phyloP scores from a whole-genome alignment of 1,139 yeast genomes.

The Candida sp. region DNA sequence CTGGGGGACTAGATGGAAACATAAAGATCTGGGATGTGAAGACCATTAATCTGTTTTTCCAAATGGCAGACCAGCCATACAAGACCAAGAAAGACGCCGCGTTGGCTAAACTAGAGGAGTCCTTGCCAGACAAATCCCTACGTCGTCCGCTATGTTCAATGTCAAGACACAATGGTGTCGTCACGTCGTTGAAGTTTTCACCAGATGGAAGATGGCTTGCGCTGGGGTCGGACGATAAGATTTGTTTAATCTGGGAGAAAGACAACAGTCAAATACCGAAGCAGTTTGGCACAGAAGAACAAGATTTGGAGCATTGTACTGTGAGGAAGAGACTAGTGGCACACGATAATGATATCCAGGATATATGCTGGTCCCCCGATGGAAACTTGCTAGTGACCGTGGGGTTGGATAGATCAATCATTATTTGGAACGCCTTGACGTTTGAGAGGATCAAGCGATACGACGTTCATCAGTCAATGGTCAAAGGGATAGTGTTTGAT shows the following conservation, averaged over 20 bases:
- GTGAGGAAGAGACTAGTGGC: constrained; percentile 92
- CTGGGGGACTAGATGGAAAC: constrained; percentile 96
- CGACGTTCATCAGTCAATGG: constrained; percentile 94
- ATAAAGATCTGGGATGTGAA: constrained; percentile 89
- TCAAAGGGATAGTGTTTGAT: constrained; percentile 95
- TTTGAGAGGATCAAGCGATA: constrained; percentile 89
- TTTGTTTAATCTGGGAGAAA: constrained; percentile 89
- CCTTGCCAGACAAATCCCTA: constrained; percentile 38
- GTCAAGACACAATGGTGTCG: constrained; percentile 93
- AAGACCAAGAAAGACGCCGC: constrained; percentile 5
- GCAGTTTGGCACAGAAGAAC: constrained; percentile 54
- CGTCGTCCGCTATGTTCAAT: constrained; percentile 73
- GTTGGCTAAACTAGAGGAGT: constrained; percentile 3
- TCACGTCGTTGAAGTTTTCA: constrained; percentile 88
- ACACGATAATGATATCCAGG: constrained; percentile 97
- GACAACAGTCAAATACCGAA: constrained; percentile 53
- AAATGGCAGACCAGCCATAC: constrained; percentile 8
- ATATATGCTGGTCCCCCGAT: constrained; percentile 98
- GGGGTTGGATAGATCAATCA: constrained; percentile 89
- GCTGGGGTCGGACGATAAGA: constrained; percentile 94
- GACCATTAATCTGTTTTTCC: constrained; percentile 25
- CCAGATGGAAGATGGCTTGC: constrained; percentile 93
- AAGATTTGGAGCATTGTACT: constrained; percentile 90
- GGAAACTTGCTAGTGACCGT: constrained; percentile 89
- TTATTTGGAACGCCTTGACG: constrained; percentile 93